Conservation (phyloP, 2,329 filamentous ascomycete species). For the Penicillium sp. region DNA sequence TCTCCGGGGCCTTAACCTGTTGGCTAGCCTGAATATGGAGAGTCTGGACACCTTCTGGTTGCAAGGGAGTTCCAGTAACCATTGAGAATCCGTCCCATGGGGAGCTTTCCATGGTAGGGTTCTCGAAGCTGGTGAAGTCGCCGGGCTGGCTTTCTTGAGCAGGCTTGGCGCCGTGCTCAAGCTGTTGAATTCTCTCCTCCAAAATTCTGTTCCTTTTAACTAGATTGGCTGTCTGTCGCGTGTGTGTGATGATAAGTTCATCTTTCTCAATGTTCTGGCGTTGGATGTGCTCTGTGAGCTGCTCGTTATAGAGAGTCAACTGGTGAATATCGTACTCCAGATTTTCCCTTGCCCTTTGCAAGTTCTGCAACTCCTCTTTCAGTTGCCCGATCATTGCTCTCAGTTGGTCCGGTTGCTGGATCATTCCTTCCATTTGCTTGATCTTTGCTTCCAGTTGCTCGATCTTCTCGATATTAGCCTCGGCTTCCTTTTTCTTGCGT, state of each 20-base stretch:
- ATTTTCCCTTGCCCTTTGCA: constrained; percentile 60
- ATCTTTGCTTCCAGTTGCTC: constrained; percentile 62
- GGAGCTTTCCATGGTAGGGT: constrained; percentile 71
- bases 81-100: constrained; percentile 82
- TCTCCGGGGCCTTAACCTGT: constrained; percentile 40
- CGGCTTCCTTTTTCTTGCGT: constrained; percentile 97
- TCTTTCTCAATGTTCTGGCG: constrained; percentile 81
- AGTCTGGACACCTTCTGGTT: constrained; percentile 37
- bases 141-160: constrained; percentile 55
- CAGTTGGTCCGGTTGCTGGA: constrained; percentile 42
- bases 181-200: constrained; percentile 59
- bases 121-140: constrained; percentile 78
- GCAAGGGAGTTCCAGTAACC: constrained; percentile 59
- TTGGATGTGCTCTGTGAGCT: constrained; percentile 72
- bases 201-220: constrained; percentile 82
- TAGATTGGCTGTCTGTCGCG: constrained; percentile 83
- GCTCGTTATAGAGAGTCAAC: constrained; percentile 69
- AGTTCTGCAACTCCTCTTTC: constrained; percentile 51
- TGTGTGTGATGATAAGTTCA: constrained; percentile 83
- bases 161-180: constrained; percentile 40
- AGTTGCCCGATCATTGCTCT: constrained; percentile 46
- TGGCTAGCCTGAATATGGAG: constrained; percentile 16
- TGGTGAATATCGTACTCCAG: constrained; percentile 57
- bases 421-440: constrained; percentile 56
- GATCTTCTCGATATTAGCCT: constrained; percentile 37